Base-by-base conservation (phyloP, 805 yeast genomes). In the Cyberlindnera lachancei region DNA sequence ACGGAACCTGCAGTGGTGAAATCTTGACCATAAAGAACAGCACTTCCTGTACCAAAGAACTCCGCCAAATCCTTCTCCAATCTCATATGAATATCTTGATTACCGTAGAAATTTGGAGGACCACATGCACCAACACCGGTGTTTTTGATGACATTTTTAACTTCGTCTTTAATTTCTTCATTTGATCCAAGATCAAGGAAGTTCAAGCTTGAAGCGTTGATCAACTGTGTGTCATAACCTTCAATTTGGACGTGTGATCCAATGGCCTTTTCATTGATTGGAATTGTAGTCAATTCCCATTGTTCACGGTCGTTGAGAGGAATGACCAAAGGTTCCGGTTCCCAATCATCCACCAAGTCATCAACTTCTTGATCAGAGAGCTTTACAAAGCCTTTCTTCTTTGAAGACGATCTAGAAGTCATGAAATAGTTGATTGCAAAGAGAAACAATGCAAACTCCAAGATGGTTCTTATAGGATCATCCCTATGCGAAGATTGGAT, bases 71-170 rank as follows among this genome's bases (percentile, higher is more conserved):
- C 81, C 46, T 75, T 75, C 55, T 87, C 94, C 35, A 84, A 66
- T 46, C 79, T 69, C 34, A 76, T 78, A 53, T 92, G 98, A 27
- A 79, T 86, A 53, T 87, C 95, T 58, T 87, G 95, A 38, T 87
- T 82, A 40, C 98, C 98, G 56, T 88, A 92, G 50, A 92, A 92
- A 35, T 95, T 94, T 26, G 96, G 94, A 5, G 98, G 97, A 25
- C 97, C 96, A 65, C 98, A 92, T 1, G 96, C 90, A 42, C 98
- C 98, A 31, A 92, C 96, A 53, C 98, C 98, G 37, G 81, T 75
- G 36, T 66, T 65, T 29, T 65, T 64, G 39, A 92, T 75, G 15
- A 75, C 66, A 19, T 63, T 54, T 32, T 72, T 67, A 5, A 87
- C 86, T 10, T 64, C 69, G 15, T 64, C 55, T 32, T 63, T 62